Evolutionary conservation across 257 asterid species (phyloP), one percentile per base, ranked within the genome.

Genomic region (Nicotiana attenuata): DNA sequence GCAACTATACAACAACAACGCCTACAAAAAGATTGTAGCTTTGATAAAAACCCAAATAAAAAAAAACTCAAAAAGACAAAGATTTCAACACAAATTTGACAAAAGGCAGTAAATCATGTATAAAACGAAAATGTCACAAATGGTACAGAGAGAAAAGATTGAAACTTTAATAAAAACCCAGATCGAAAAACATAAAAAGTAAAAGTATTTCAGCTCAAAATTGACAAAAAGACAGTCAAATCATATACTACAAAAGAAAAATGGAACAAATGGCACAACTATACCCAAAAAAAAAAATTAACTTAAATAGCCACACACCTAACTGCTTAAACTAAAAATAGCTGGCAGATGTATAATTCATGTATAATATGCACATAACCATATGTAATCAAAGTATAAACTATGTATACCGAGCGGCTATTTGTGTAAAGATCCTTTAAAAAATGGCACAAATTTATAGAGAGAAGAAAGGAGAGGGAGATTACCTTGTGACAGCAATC

Each of bases 401-500:
- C 38, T 33, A 33, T 33, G 38, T 33, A 33, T 33, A 33, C 38
- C 38, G 38, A 5, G 8, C 5, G 38, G 38, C 38, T 33, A 33
- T 33, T 33, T 33, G 38, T 33, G 38, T 33, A 33, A 33, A 0
- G 38, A 33, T 33, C 38, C 7, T 33, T 33, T 33, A 33, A 29
- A 13, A 19, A 55, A 17, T 10, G 13, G 33, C 31, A 41, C 10
- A 53, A 22, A 31, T 15, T 5, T 28, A 78, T 7, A 29, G 38
- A 67, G 83, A 20, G 26, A 38, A 29, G 11, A 5, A 13, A 35
- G 57, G 57, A 15, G 57, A 15, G 57, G 57, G 1, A 5, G 17
- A 22, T 2, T 59, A 93, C 99, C 97, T 80, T 83, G 65, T 89
- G 83, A 91, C 99, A 92, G 80, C 93, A 93, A 91, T 93, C 99